Conservation (phyloP, 306 rosid species). For the Fragaria vesca region DNA sequence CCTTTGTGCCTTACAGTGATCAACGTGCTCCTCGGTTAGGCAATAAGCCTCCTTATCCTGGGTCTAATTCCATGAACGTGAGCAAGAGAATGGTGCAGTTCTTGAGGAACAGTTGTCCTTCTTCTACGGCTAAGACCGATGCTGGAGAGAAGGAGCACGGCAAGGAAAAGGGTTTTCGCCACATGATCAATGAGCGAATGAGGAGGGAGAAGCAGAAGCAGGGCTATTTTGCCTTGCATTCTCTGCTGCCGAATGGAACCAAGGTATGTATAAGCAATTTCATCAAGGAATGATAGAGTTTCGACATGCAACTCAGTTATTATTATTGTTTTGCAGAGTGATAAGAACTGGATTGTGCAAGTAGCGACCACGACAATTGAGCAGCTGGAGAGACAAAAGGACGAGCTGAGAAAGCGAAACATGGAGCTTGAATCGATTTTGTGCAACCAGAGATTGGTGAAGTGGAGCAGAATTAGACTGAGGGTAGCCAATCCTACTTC, state of each 20-base stretch:
- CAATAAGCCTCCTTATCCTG: neutral
- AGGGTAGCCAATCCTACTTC: constrained; percentile 40
- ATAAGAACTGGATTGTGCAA: constrained; percentile 61
- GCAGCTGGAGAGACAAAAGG: constrained; percentile 35
- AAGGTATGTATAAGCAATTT: constrained; percentile 34
- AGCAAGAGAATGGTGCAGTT: constrained; percentile 46
- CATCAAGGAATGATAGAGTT: neutral
- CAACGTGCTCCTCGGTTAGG: neutral
- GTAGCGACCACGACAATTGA: constrained; percentile 45
- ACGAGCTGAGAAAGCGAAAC: constrained; percentile 40
- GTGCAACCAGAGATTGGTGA: neutral
- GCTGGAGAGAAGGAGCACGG: constrained; percentile 23
- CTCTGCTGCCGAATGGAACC: constrained; percentile 62
- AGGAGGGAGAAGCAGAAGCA: constrained; percentile 66
- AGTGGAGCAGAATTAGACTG: constrained; percentile 26
- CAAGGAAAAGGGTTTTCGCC: constrained; percentile 47
- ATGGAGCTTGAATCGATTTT: constrained; percentile 36
- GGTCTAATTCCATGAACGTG: constrained; percentile 17
- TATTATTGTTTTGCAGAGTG: constrained; percentile 37
- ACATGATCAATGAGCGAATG: constrained; percentile 70
- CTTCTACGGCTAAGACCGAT: neutral
- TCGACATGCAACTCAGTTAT: neutral
- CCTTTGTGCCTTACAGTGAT: constrained; percentile 40
- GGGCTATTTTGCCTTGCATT: constrained; percentile 49
- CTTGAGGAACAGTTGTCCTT: constrained; percentile 31